Conservation (phyloP, 768 basidiomycete species). For the Neoboletus subvelutipes region DNA sequence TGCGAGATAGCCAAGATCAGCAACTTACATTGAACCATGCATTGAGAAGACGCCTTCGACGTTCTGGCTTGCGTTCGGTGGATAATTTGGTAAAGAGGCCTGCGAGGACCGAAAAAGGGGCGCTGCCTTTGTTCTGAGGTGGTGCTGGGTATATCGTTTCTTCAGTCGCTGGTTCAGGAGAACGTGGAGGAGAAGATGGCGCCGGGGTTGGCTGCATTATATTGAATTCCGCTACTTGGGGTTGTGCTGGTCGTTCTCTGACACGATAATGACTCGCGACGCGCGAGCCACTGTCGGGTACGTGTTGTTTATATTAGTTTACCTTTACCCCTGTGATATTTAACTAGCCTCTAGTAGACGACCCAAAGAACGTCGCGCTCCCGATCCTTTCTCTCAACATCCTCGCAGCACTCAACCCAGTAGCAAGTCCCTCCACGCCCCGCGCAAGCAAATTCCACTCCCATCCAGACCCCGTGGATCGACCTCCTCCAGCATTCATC, state of each 20-base stretch:
- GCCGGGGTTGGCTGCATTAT: conserved; percentile 69
- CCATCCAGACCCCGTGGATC: conserved; percentile 32
- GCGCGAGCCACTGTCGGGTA: neutral
- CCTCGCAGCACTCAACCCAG: conserved; percentile 34
- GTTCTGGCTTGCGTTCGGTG: conserved; percentile 70
- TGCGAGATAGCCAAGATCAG: neutral
- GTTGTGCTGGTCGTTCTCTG: neutral
- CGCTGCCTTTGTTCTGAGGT: conserved; percentile 64
- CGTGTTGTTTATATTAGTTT: conserved; percentile 27
- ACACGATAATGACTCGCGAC: neutral
- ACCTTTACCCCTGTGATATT: neutral
- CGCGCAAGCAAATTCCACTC: conserved; percentile 35
- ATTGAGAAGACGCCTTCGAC: conserved; percentile 64
- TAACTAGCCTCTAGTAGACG: no score
- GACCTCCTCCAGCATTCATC: conserved; percentile 64
- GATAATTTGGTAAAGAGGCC: conserved; percentile 76
- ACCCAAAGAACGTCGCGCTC: conserved; percentile 1
- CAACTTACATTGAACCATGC: conserved; percentile 78
- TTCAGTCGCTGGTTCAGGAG: conserved; percentile 32
- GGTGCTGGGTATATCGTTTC: conserved; percentile 48
- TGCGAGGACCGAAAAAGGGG: conserved; percentile 66
- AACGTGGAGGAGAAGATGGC: conserved; percentile 55
- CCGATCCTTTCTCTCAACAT: conserved; percentile 26
- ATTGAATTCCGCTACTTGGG: neutral
- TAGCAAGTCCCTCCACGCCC: conserved; percentile 45